Percentiles rank a stretch among this genome's conserved stretches.
Evolutionary conservation across 1,139 yeast species (phyloP).

Genomic region (Pichia sp.): DNA sequence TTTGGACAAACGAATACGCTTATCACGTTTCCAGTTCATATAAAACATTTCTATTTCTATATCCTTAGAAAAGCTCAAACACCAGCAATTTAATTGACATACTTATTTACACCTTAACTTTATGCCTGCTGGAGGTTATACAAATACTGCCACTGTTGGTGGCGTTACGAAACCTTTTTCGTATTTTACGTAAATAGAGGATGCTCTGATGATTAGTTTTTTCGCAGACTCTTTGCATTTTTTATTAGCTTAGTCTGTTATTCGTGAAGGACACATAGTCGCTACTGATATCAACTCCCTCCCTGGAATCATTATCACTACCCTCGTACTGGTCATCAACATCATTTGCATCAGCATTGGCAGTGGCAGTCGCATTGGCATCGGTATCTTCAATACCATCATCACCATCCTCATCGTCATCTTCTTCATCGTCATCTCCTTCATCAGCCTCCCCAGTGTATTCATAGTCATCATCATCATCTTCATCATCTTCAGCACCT

Average conservation of each 20-base stretch:
- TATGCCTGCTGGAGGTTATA: neutral
- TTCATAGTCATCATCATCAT: constrained; percentile 17
- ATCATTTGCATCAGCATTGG: constrained; percentile 11
- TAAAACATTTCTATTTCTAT: neutral
- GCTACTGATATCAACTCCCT: neutral
- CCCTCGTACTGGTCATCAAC: constrained; percentile 1
- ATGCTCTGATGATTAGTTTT: too few relatives aligned
- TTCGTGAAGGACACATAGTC: neutral
- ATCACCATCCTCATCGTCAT: constrained; percentile 13
- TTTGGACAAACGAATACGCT: neutral
- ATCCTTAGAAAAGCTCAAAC: too few relatives aligned
- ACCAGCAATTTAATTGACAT: too few relatives aligned
- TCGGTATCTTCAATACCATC: constrained; percentile 3
- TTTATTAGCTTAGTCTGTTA: neutral
- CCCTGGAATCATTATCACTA: constrained; percentile 1
- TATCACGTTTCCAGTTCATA: neutral
- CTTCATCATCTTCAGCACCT: constrained; percentile 13
- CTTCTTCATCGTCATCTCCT: constrained; percentile 15
- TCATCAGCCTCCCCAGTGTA: constrained; percentile 19
- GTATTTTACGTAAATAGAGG: too few relatives aligned
- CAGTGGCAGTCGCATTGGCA: too few relatives aligned
- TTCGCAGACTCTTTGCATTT: neutral
- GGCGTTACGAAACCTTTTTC: too few relatives aligned
- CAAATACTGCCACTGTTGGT: too few relatives aligned
- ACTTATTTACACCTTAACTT: too few relatives aligned